A percentile compares a stretch with the other conserved stretches of the same genome.
Conservation (phyloP, 1,139 yeast genomes). For the Ogataea hybrid region DNA sequence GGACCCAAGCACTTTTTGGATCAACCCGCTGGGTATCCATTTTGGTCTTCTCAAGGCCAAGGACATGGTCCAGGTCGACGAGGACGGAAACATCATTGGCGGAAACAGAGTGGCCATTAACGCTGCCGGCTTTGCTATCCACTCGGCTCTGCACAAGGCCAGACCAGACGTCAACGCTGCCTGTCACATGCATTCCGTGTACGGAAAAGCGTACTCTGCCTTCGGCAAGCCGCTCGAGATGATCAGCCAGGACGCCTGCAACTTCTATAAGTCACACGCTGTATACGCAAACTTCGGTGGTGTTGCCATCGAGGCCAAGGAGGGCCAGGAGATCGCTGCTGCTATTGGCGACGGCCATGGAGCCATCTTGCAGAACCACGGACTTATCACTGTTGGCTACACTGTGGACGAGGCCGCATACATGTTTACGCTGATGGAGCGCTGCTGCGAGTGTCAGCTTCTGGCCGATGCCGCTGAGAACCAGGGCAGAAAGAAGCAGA, state of each 20-base stretch:
- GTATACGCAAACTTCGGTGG: conserved; percentile 77
- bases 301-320: conserved; percentile 69
- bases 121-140: conserved; percentile 81
- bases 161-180: conserved; percentile 82
- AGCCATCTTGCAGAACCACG: conserved; percentile 74
- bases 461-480: conserved; percentile 55
- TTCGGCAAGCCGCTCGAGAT: conserved; percentile 72
- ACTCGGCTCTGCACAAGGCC: conserved; percentile 71
- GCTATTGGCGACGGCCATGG: conserved; percentile 66
- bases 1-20: conserved; percentile 71
- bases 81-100: conserved; percentile 62
- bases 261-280: conserved; percentile 61
- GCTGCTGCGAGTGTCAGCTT: conserved; percentile 69
- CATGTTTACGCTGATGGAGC: conserved; percentile 65
- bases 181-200: conserved; percentile 73
- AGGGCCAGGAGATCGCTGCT: conserved; percentile 64
- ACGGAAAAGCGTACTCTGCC: conserved; percentile 74
- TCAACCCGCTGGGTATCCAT: conserved; percentile 73
- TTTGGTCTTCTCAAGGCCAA: conserved; percentile 66
- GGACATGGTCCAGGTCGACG: conserved; percentile 77
- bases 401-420: conserved; percentile 86
- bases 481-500: conserved; percentile 33
- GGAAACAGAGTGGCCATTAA: conserved; percentile 53
- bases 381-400: conserved; percentile 70
- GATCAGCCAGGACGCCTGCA: conserved; percentile 78